Evolutionary conservation across 108 stramenopile species (phyloP).

Genomic region (Fragilariopsis cylindrus): DNA sequence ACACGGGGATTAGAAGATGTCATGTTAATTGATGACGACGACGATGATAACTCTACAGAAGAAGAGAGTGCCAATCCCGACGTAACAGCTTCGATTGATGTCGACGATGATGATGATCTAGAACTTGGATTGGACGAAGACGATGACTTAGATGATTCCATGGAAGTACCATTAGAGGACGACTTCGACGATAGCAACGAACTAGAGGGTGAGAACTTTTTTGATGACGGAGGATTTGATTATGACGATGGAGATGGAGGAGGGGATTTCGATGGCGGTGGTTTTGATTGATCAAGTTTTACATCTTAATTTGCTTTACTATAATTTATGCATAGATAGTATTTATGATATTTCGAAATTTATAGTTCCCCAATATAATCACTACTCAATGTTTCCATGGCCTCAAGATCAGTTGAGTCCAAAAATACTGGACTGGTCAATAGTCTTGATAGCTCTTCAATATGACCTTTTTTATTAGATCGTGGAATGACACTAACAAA

Average conservation of each 20-base stretch:
- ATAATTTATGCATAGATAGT: not conserved
- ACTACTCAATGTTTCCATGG: slow-evolving; percentile 39
- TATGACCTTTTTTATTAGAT: slow-evolving; percentile 46
- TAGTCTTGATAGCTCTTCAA: slow-evolving; percentile 41
- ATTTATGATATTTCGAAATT: not conserved
- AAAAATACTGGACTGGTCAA: slow-evolving; percentile 31
- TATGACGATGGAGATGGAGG: slow-evolving; percentile 51
- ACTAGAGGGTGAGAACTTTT: slow-evolving; percentile 36
- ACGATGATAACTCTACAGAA: slow-evolving; percentile 32
- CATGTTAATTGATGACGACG: slow-evolving; percentile 40
- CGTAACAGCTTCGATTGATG: slow-evolving; percentile 45
- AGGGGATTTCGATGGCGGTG: slow-evolving; percentile 50
- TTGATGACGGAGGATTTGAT: slow-evolving; percentile 59
- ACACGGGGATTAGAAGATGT: slow-evolving; percentile 27
- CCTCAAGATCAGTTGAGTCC: slow-evolving; percentile 27
- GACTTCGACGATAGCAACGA: slow-evolving; percentile 43
- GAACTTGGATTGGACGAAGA: slow-evolving; percentile 44
- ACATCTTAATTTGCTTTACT: too few relatives aligned
- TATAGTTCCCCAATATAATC: slow-evolving; percentile 20
- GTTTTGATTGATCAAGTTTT: slow-evolving; percentile 17
- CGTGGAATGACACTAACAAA: slow-evolving; percentile 45
- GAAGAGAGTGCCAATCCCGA: slow-evolving; percentile 24
- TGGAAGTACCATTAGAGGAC: slow-evolving; percentile 52
- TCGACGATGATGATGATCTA: slow-evolving; percentile 44
- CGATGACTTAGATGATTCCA: slow-evolving; percentile 39